Percentiles rank a stretch among this genome's conserved stretches.
Conservation (phyloP, 805 yeast genomes). For the Schwanniomyces yamadae region DNA sequence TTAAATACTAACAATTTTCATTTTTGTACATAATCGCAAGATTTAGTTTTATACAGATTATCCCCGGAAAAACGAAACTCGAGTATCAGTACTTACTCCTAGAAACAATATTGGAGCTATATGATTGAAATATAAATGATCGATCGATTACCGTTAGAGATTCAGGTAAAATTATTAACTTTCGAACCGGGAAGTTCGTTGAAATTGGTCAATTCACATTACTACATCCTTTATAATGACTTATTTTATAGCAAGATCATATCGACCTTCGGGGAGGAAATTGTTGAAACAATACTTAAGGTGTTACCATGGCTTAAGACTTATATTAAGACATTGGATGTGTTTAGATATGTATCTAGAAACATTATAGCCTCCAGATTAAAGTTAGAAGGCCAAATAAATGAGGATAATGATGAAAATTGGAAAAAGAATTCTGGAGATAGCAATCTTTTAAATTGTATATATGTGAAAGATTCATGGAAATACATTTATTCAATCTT, state of each 20-base stretch:
- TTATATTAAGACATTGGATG: constrained; percentile 40
- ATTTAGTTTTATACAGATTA: too few species aligned
- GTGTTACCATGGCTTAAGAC: constrained; percentile 38
- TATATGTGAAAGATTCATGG: constrained; percentile 54
- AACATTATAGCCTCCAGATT: constrained; percentile 25
- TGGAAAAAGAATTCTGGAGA: constrained; percentile 4
- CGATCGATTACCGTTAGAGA: constrained; percentile 40
- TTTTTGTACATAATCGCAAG: too few species aligned
- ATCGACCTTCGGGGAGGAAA: constrained; percentile 36
- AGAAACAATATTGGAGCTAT: background rate
- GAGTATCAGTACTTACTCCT: too few species aligned
- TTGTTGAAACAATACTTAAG: constrained; percentile 27
- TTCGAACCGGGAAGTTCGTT: constrained; percentile 33
- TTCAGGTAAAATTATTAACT: constrained; percentile 36
- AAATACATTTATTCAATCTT: constrained; percentile 49
- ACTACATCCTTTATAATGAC: constrained; percentile 51
- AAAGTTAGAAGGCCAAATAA: constrained; percentile 27
- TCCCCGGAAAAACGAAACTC: too few species aligned
- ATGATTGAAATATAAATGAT: constrained; percentile 8
- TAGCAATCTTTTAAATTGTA: constrained; percentile 21
- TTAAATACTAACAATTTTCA: too few species aligned
- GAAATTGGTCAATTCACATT: constrained; percentile 38
- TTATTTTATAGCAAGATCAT: constrained; percentile 41
- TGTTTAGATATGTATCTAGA: constrained; percentile 28
- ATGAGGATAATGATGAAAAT: constrained; percentile 12